Base-by-base conservation (phyloP, 768 basidiomycete species). In the Hygrocybe punicea region DNA sequence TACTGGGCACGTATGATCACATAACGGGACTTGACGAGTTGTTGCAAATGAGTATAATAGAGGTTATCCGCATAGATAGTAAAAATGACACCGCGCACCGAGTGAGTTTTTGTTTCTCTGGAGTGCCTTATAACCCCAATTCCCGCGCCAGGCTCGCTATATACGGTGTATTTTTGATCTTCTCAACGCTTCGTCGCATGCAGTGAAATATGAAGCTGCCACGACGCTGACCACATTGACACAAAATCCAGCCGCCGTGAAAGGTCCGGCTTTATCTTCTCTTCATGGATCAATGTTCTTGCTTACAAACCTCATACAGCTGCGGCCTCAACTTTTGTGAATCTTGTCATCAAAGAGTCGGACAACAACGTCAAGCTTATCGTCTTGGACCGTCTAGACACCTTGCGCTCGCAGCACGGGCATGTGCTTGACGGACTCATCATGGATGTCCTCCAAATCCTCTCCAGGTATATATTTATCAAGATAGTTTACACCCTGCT, bases 321-420 rank as follows among this genome's bases (percentile, higher is more conserved):
- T 60, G 90, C 94, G 48, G 95, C 94, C 3, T 83, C 86, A 8
- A 89, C 84, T 61, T 85, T 96, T 61, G 91, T 97, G 65, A 89
- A 84, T 61, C 84, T 98, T 46, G 86, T 94, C 58, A 80, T 89
- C 70, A 96, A 95, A 74, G 96, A 98, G 73, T 93, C 94, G 1
- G 96, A 98, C 75, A 99, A 98, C 75, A 99, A 99, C 64, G 96
- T 98, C 71, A 98, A 98, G 73, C 82, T 98, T 45, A 98, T 98
- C 58, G 96, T 98, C 16, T 80, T 99, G 23, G 91, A 96, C 67
- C 86, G 97, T 45, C 81, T 99, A 35, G 91, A 98, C 54, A 74
- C 72, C 34, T 78, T 99, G 19, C 84, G 91, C 44, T 77, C 84
- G 4, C 91, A 87, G 66, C 94, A 98, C 70, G 94, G 91, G 16